Base-by-base conservation (phyloP, 1,284 basidiomycete species). In the Phlebopus sp. region DNA sequence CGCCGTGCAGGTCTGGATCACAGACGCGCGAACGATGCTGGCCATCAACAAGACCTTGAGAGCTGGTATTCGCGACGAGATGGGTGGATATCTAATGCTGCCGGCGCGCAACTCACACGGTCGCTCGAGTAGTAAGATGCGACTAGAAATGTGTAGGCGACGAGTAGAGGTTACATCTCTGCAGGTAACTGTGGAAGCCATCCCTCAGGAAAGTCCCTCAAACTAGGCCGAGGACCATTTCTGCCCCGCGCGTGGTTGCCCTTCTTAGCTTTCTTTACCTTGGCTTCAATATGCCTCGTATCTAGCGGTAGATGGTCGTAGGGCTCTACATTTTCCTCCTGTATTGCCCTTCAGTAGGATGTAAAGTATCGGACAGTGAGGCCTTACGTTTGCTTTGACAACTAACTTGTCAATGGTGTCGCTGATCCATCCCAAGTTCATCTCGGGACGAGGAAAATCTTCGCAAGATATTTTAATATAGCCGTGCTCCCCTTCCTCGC, bases 361-460 rank as follows among this genome's bases (percentile, higher is more conserved):
- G n/a, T 36, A 46, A 44, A 10, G 37, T 10, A 11, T 40, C 8
- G 39, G 4, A 27, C 39, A 37, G 37, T 21, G n/a, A 27, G 46
- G 14, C 76, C 81, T 54, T 56, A 93, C 92, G 66, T 93, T 93
- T 11, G 91, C 88, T 57, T 85, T 82, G 11, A 67, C 69, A 52
- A 93, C 67, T 34, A 95, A 69, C 52, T 76, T 70, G 59, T 92
- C 86, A 43, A 95, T 66, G 9, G 81, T 77, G 59, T 94, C 90
- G 58, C 86, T 87, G 18, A 83, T 85, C 83, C 87, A 91, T 65
- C 92, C 92, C 56, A 92, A 68, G 67, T 95, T 95, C 86, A 89
- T 85, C 19, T 81, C 75, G 1, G 82, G 76, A 55, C 81, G 75
- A 3, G 83, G 81, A 65, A 90, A 92, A 62, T 87, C 80, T 58